phyloP scores from a whole-genome alignment of 495 filamentous ascomycete species.

The Rostrohypoxylon terebratum region DNA sequence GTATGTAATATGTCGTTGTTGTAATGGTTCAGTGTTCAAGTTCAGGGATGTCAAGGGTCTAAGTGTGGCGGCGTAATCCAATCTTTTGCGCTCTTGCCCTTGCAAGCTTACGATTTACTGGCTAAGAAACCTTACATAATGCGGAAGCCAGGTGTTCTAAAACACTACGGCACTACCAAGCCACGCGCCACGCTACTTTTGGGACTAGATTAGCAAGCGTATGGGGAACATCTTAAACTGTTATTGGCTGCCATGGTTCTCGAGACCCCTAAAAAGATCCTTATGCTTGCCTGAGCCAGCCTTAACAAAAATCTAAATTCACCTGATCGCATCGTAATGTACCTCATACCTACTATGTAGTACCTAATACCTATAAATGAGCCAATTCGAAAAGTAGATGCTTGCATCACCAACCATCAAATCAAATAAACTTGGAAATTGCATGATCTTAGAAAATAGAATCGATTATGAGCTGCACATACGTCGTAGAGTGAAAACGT shows the following conservation, averaged over 20 bases:
- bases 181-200: constrained; percentile 24
- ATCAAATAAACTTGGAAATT: not conserved
- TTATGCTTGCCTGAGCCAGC: not conserved
- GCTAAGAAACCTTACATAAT: constrained; percentile 10
- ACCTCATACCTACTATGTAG: constrained; percentile 2
- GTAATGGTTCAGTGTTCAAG: not conserved
- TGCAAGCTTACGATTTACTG: not conserved
- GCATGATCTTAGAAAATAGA: not conserved
- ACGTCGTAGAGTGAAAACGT: not conserved
- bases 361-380: not conserved
- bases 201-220: constrained; percentile 17
- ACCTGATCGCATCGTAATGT: not conserved
- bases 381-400: not conserved
- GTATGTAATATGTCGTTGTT: not conserved
- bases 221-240: constrained; percentile 26
- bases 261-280: constrained; percentile 17
- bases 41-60: not conserved
- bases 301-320: not conserved
- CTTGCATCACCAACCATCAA: not conserved
- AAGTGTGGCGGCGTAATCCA: constrained; percentile 31
- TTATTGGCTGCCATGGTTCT: constrained; percentile 18
- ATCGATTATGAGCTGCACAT: not conserved
- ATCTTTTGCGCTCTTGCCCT: constrained; percentile 25
- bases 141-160: constrained; percentile 43
- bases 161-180: constrained; percentile 23